Base-by-base conservation (phyloP, 805 yeast species). In the Myxozyma melibiosi region DNA sequence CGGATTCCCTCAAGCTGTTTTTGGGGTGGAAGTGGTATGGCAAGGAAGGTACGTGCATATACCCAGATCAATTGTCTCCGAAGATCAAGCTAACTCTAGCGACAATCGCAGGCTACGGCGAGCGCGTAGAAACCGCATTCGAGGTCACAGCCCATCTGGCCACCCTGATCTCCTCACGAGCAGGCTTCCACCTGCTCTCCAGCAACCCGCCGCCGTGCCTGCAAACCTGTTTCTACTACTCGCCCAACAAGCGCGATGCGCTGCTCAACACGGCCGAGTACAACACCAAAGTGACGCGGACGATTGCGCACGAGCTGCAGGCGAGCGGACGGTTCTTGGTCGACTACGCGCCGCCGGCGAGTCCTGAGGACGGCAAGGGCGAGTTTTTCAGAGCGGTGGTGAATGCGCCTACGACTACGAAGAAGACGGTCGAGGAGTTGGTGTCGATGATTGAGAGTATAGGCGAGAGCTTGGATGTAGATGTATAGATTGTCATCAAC, bases 361-460 rank as follows among this genome's bases (percentile, higher is more conserved):
- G n/a, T 25, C 51, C 44, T 3, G 46, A 43, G 24, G 48, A 18
- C 14, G 73, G 74, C 30, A 73, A 77, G 20, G 96, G 95, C 4
- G 94, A 88, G 70, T 89, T 89, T 68, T 88, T 88, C 76, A 76
- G 96, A 54, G 92, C 86, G 13, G 96, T 89, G 4, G 84, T 89
- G 71, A 86, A 86, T 70, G 82, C 90, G 50, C 94, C 96, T 1
- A 74, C 66, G 58, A 77, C 83, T 2, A 71, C 78, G 13, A 73
- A 73, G 42, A 70, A 61, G n/a, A 68, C 74, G 0, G 73, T 80
- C 18, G 84, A 82, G 64, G 74, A 71, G 47, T 69, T 83, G 31
- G 70, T 81, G 7, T 71, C 65, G 1, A 66, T 70, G 16, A 76
- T 81, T 28, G 68, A 75, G 31, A 41, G 57, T n/a, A 63, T 74